These are phyloP conservation scores for Ambrosia artemisiifolia DNA, from an alignment of 129 eudicot genomes.

Conservation along the genomic window DNA sequence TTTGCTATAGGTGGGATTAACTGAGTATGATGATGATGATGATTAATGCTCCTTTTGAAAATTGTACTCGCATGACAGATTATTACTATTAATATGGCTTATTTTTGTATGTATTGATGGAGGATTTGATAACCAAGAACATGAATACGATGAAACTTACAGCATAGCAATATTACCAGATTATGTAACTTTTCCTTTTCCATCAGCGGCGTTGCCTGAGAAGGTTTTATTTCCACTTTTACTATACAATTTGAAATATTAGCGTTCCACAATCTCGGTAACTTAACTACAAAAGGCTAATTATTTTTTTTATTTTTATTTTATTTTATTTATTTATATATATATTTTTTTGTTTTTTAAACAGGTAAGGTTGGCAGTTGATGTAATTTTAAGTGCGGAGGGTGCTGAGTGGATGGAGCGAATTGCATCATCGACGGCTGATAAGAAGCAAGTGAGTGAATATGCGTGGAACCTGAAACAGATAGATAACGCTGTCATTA, in stretches of 20 bases:
- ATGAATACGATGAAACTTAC: constrained; percentile 66
- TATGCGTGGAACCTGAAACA: constrained; percentile 72
- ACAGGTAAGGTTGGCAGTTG: constrained; percentile 92
- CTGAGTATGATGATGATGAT: no score
- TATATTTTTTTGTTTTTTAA: constrained; percentile 8
- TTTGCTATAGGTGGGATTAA: no score
- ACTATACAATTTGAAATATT: neutral
- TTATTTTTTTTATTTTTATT: constrained; percentile 6
- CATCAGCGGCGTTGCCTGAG: constrained; percentile 85
- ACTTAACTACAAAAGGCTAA: neutral
- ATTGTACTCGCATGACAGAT: neutral
- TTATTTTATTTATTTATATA: no score
- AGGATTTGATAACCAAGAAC: constrained; percentile 78
- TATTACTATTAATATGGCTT: constrained; percentile 10
- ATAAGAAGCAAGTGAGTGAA: constrained; percentile 65
- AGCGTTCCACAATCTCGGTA: neutral
- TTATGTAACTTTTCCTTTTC: constrained; percentile 65
- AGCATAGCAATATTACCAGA: constrained; percentile 73
- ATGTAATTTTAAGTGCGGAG: constrained; percentile 67
- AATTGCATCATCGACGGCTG: constrained; percentile 91
- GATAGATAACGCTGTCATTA: constrained; percentile 62
- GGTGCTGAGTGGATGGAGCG: constrained; percentile 97
- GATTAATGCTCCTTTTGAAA: neutral
- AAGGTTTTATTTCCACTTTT: constrained; percentile 32
- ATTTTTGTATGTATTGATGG: constrained; percentile 70